phyloP scores from a whole-genome alignment of 1,284 basidiomycete species.

The Sporisorium scitamineum region DNA sequence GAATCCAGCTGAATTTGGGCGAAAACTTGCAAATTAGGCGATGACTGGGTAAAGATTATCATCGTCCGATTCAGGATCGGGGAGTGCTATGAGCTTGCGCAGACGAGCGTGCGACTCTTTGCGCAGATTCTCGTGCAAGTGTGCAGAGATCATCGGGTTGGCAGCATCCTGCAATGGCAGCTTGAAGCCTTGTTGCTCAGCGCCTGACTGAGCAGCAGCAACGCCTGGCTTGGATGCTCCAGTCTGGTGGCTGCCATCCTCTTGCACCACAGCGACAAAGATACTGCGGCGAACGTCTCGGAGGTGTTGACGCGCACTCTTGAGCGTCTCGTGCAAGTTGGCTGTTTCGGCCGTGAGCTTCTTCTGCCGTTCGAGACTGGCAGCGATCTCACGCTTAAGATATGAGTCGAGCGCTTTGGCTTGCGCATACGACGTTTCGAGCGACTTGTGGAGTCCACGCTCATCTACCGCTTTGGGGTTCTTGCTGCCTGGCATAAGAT shows the following conservation, averaged over 20 bases:
- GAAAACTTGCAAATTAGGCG: slow-evolving; percentile 10
- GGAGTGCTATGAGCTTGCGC: slow-evolving; percentile 29
- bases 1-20: not conserved
- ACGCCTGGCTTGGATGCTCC: not conserved
- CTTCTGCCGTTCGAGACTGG: slow-evolving; percentile 41
- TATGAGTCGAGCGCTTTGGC: slow-evolving; percentile 42
- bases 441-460: slow-evolving; percentile 46
- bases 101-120: slow-evolving; percentile 38
- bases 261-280: slow-evolving; percentile 19
- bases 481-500: slow-evolving; percentile 52
- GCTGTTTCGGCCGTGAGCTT: slow-evolving; percentile 32
- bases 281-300: slow-evolving; percentile 32
- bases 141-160: slow-evolving; percentile 43
- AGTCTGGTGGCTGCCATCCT: slow-evolving; percentile 3
- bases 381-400: slow-evolving; percentile 42
- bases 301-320: slow-evolving; percentile 14
- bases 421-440: slow-evolving; percentile 60
- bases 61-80: slow-evolving; percentile 45
- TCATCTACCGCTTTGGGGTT: slow-evolving; percentile 42
- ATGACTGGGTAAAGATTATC: slow-evolving; percentile 47
- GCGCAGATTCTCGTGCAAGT: slow-evolving; percentile 40
- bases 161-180: slow-evolving; percentile 25
- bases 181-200: slow-evolving; percentile 3
- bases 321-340: slow-evolving; percentile 26
- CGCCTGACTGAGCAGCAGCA: not conserved